Conservation (phyloP, 352 stramenopile species). For the Phytophthora lateralis region DNA sequence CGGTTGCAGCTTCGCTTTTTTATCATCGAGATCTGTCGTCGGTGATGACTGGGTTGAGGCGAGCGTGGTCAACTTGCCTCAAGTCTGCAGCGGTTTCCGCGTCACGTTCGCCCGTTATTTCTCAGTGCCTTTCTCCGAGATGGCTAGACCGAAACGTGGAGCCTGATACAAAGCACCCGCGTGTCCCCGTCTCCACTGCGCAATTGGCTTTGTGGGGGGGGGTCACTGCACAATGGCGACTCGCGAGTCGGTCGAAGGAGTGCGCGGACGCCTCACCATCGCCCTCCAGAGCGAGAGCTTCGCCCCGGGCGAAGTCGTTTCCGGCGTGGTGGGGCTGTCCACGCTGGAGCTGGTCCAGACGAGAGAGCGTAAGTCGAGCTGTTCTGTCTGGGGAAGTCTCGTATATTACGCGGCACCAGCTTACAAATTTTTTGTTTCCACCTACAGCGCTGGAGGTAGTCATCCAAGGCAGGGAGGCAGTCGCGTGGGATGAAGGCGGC, state of each 20-base stretch:
- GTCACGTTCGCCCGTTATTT: conserved; percentile 28
- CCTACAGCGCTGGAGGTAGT: conserved; percentile 30
- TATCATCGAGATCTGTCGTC: conserved; percentile 22
- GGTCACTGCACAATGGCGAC: conserved; percentile 15
- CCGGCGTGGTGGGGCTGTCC: conserved; percentile 30
- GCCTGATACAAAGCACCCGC: no score
- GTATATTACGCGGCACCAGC: background rate
- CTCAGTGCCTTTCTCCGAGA: conserved; percentile 11
- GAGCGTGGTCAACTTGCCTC: background rate
- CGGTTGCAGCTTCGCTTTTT: conserved; percentile 1
- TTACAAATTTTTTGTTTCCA: background rate
- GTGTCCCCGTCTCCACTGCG: conserved; percentile 22
- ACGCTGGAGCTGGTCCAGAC: conserved; percentile 29
- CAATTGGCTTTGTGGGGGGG: conserved; percentile 11
- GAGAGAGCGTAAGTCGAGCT: conserved; percentile 36
- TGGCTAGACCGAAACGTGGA: background rate
- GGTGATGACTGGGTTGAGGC: conserved; percentile 16
- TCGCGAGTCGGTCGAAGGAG: conserved; percentile 36
- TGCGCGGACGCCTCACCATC: conserved; percentile 32
- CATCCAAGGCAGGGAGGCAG: conserved; percentile 29
- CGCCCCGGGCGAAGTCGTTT: conserved; percentile 33
- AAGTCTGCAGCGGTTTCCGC: conserved; percentile 20
- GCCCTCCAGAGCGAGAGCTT: conserved; percentile 31
- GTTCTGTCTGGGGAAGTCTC: background rate
- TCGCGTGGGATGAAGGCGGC: conserved; percentile 39